Evolutionary conservation across 495 filamentous ascomycete species (phyloP), one percentile per base, ranked within the genome.

Genomic region (Penicillium canescens): DNA sequence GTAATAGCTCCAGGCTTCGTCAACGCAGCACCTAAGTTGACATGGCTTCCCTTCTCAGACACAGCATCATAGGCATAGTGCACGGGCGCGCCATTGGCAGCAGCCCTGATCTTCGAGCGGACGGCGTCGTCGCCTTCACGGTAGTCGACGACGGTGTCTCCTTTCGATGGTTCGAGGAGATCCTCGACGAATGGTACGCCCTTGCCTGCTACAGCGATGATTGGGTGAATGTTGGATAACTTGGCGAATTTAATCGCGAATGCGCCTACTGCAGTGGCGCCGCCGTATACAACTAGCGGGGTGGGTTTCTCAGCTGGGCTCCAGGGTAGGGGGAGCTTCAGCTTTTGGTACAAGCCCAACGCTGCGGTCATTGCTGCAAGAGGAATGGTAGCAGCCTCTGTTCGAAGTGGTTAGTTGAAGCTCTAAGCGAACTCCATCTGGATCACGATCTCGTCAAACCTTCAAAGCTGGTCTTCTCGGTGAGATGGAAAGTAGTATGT

Each of bases 341-440:
- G 76, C 3, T 69, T 61, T 24, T 71, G 62, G 56, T 85, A 88
- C 0, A 92, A 67, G 1, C 79, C 88, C 2, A 90, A 52, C 0
- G 85, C 87, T 2, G 87, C 77, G 1, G 89, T 92, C 84, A 90
- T 83, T 24, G 85, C 86, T 3, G 89, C 88, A 4, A 92, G 76
- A 0, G 87, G 89, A 36, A 91, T 75, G 0, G 88, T 82, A 0
- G 89, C 82, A 11, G 81, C 89, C 70, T 90, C 86, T 54, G 55
- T 6, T 23, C 6, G 42, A 9, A 14, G 21, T 2, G 42, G 31
- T 37, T 35, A 55, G 44, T 36, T 4, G 23, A n/a, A 18, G n/a
- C 13, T 8, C 4, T 0, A 14, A 5, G 23, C 20, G 10, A 3
- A 6, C 21, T 20, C 2, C 10, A 4, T 16, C 13, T 6, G 6